Base-by-base conservation (phyloP, 2,329 filamentous ascomycete genomes). In the Monilinia polystroma region DNA sequence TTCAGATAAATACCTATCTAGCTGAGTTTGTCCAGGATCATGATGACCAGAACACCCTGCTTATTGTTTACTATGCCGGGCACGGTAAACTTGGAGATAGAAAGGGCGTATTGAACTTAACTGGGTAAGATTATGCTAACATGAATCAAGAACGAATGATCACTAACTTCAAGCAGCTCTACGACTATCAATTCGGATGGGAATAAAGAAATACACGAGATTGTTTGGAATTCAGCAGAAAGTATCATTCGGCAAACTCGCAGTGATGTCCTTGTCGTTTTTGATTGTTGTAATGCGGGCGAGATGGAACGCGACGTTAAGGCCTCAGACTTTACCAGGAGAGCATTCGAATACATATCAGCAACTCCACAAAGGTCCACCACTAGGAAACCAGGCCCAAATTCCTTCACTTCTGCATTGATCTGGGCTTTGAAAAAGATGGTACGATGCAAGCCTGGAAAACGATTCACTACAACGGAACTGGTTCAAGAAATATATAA, bases 201-300 rank as follows among this genome's bases (percentile, higher is more conserved):
- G 4, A 35, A 58, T 1, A 26, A 58, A n/a, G n/a, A 64, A 14
- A 5, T 64, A 14, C 41, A 58, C 3, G 63, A 64, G 16, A 38
- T 64, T 12, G 20, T 64, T 18, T 58, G 53, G 53, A 64, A 32
- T 10, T 64, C 53, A 4, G 53, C 63, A 14, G 53, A 64, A 29
- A 20, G 49, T 6, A 56, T 23, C 12, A 64, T 64, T 14, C 38
- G 63, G 23, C 14, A n/a, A 4, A 69, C 70, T 10, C 5, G 23
- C 18, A 62, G 63, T 11, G 68, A 72, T 47, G 65, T 71, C 1
- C 51, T 72, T 2, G 62, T 69, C 0, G 70, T 71, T 5, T 71
- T 72, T 56, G 71, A 72, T 45, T 72, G 70, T 58, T 72, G 71
- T n/a, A 57, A 70, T 57, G 68, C 71, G 1, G 64, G 62, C 10